Evolutionary conservation across 1,284 basidiomycete genomes (phyloP).

Genomic region (Lentinus polychrous): DNA sequence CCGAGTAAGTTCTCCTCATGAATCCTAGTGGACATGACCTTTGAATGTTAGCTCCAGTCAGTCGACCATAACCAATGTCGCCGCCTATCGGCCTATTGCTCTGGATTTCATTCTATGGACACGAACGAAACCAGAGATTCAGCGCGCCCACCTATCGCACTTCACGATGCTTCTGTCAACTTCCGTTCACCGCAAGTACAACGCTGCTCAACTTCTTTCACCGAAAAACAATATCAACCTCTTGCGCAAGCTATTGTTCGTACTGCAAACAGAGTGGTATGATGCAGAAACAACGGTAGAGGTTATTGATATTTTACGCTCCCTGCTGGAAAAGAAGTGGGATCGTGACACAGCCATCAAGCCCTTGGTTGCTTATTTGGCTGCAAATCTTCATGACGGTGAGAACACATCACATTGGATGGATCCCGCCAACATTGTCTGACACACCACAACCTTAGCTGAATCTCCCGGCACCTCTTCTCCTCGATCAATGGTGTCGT

Average conservation of each 20-base stretch:
- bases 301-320: conserved; percentile 54
- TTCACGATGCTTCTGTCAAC: conserved; percentile 67
- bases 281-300: conserved; percentile 43
- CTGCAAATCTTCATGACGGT: conserved; percentile 77
- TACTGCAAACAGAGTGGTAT: conserved; percentile 75
- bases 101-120: conserved; percentile 93
- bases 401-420: conserved; percentile 16
- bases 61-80: conserved; percentile 76
- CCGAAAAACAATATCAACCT: conserved; percentile 49
- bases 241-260: conserved; percentile 75
- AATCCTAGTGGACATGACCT: conserved; percentile 5
- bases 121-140: conserved; percentile 59
- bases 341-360: conserved; percentile 72
- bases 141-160: conserved; percentile 73
- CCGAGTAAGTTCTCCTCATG: conserved; percentile 50
- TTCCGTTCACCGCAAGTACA: conserved; percentile 73
- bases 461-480: conserved; percentile 33
- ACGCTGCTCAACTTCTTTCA: conserved; percentile 58
- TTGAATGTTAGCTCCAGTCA: conserved; percentile 35
- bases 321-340: conserved; percentile 55
- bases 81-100: conserved; percentile 79
- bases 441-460: conserved; percentile 7
- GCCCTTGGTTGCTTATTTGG: conserved; percentile 79
- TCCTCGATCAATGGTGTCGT: conserved; percentile 48
- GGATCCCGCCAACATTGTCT: too few species aligned